Base-by-base conservation (phyloP, 2,329 filamentous ascomycete genomes). In the Verticillium isaacii region DNA sequence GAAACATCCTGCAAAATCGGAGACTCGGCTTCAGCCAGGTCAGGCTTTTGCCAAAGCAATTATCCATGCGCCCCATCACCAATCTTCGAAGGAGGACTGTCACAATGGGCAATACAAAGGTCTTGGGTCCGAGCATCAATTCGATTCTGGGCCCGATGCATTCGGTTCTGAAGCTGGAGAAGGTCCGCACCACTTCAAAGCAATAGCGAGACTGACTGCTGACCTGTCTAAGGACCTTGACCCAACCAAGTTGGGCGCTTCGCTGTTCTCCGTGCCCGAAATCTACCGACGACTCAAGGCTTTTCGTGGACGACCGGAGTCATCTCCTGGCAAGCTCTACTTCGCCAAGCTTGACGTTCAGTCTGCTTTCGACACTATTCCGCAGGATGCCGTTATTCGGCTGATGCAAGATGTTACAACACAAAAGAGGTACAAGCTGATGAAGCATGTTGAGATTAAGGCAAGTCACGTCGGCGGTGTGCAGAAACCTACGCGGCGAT, bases 331-430 rank as follows among this genome's bases (percentile, higher is more conserved):
- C 9, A 79, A 74, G 5, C 75, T 97, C 1, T 98, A 91, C 74
- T 96, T 98, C 75, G 93, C 89, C 63, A 99, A 99, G 72, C 81
- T 96, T 14, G 95, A 99, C 70, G 93, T 99, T 23, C 86, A 91
- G 71, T 87, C 92, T 2, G 96, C 94, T 68, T 99, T 97, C 72
- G 95, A 99, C 74, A 97, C 91, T 0, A 97, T 99, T 55, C 95
- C 95, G 0, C 95, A 98, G 72, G 76, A 83, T 32, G 85, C 86
- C 1, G 79, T 98, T 19, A 71, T 97, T 37, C 72, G 80, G 29
- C 78, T 98, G 32, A 83, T 96, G 65, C 74, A 66, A 62, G 87
- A 71, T 59, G 86, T 84, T 66, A 85, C 74, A 65, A 78, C 77
- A 14, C 78, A 89, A 62, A 74, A 81, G 3, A 77, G 79, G 25